Evolutionary conservation across 805 yeast species (phyloP).

Genomic region (Cyberlindnera veronae): DNA sequence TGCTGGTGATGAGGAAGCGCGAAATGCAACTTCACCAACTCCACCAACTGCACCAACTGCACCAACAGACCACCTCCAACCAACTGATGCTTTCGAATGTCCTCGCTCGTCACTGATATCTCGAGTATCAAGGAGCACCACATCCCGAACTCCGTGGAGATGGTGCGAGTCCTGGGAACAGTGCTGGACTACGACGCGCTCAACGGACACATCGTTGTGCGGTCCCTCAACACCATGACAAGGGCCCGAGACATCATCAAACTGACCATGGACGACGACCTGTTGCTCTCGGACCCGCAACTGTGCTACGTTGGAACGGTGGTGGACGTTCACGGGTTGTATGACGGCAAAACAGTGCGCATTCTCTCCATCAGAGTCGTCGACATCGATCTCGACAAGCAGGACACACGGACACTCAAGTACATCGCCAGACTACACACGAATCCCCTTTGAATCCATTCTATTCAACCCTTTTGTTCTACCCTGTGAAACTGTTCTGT

Average conservation of each 20-base stretch:
- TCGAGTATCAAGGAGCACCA: conserved; percentile 3
- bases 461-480: not conserved
- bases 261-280: conserved; percentile 16
- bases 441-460: conserved; percentile 7
- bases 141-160: conserved; percentile 14
- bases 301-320: conserved; percentile 21
- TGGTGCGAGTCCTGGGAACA: conserved; percentile 22
- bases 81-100: too few relatives aligned
- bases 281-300: conserved; percentile 13
- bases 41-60: not conserved
- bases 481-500: conserved; percentile 13
- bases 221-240: conserved; percentile 16
- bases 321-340: conserved; percentile 18
- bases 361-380: conserved; percentile 13
- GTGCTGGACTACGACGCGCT: conserved; percentile 20
- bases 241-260: conserved; percentile 2
- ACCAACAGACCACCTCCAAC: too few relatives aligned
- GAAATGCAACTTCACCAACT: not conserved
- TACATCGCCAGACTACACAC: conserved; percentile 7
- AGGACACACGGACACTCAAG: conserved; percentile 6
- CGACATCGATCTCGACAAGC: conserved; percentile 4
- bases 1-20: not conserved
- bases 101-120: conserved; percentile 16
- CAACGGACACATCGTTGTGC: conserved; percentile 12
- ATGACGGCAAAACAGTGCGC: conserved; percentile 13